A percentile compares a stretch with the other conserved stretches of the same genome.
Evolutionary conservation across 345 rosid genomes (phyloP).

Genomic region (Clarkia xantiana): DNA sequence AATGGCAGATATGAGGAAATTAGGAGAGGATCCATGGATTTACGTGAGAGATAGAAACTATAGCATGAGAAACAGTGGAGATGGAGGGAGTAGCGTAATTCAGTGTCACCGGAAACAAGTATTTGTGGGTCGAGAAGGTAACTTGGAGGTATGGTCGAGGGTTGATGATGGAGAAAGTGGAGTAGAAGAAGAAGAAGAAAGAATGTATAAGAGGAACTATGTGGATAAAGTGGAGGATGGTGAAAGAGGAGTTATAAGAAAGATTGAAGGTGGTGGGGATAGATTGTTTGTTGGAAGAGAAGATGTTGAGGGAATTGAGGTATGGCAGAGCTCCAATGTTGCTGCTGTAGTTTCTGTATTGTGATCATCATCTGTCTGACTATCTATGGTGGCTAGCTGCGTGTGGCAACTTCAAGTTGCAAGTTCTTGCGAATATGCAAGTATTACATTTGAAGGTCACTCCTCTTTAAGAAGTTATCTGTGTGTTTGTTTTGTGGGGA

Average conservation of each 20-base stretch:
- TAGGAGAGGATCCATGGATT: constrained; percentile 59
- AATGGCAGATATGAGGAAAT: constrained; percentile 63
- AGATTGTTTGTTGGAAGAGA: constrained; percentile 69
- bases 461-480: no score
- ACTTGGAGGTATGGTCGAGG: constrained; percentile 77
- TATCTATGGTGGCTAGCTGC: no score
- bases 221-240: constrained; percentile 57
- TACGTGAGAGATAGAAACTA: constrained; percentile 56
- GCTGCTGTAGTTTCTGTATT: constrained; percentile 19
- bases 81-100: constrained; percentile 19
- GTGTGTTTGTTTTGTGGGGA: no score
- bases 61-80: constrained; percentile 18
- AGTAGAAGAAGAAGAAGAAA: constrained; percentile 10
- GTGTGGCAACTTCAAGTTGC: no score
- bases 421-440: no score
- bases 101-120: constrained; percentile 68
- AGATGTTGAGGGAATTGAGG: constrained; percentile 66
- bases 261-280: constrained; percentile 70
- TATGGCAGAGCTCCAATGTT: constrained; percentile 59
- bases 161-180: constrained; percentile 13
- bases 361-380: constrained; percentile 1
- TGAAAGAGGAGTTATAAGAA: constrained; percentile 48
- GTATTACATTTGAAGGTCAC: no score
- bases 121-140: constrained; percentile 62
- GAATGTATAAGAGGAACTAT: constrained; percentile 45